phyloP scores from a whole-genome alignment of 2,329 filamentous ascomycete species.

The Orbilia ellipsospora region DNA sequence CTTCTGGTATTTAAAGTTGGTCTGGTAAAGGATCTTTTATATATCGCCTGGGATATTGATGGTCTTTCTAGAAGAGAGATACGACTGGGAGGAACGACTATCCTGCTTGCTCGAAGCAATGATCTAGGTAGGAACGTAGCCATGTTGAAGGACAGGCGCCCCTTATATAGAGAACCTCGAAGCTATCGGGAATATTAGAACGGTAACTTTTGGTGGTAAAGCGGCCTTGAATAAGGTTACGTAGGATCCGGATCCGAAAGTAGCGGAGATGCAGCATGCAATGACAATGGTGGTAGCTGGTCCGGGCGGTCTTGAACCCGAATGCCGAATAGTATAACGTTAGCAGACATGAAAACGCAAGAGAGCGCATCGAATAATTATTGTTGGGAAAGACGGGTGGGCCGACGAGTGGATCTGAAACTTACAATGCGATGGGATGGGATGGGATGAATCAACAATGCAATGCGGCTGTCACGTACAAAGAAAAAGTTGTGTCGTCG shows the following conservation, averaged over 20 bases:
- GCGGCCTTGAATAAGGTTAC: neutral
- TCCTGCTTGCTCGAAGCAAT: conserved; percentile 40
- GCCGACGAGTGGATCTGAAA: conserved; percentile 7
- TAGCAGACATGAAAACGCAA: conserved; percentile 21
- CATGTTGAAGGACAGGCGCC: conserved; percentile 49
- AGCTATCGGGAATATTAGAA: neutral
- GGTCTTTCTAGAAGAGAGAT: conserved; percentile 18
- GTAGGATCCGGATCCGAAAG: conserved; percentile 5
- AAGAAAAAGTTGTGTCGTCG: neutral
- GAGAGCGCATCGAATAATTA: conserved; percentile 13
- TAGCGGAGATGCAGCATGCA: conserved; percentile 5
- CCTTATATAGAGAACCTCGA: conserved; percentile 39
- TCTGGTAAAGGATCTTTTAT: conserved; percentile 19
- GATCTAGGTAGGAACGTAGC: conserved; percentile 45
- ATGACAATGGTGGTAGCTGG: neutral
- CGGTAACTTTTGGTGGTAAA: neutral
- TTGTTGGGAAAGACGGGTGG: conserved; percentile 49
- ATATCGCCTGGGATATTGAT: conserved; percentile 16
- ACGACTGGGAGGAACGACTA: conserved; percentile 23
- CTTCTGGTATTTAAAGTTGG: conserved; percentile 9
- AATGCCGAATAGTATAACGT: conserved; percentile 37
- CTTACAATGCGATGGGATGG: no score
- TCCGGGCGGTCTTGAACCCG: conserved; percentile 36
- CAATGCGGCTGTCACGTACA: conserved; percentile 8
- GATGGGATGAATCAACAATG: no score